Percentiles rank a stretch among this genome's conserved stretches.
phyloP scores from a whole-genome alignment of 805 yeast genomes.

The Lipomyces starkeyi region DNA sequence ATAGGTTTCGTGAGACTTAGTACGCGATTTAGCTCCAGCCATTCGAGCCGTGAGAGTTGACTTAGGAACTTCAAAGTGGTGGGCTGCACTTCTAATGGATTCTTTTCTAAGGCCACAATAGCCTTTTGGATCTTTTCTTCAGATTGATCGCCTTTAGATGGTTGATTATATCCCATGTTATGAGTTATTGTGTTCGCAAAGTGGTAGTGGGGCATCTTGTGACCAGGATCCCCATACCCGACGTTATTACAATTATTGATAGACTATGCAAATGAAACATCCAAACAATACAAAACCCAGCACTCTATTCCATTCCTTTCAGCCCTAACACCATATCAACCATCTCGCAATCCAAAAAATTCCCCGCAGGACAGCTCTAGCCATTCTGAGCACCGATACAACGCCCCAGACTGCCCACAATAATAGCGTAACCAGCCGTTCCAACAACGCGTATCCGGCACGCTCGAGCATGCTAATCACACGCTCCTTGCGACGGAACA shows the following conservation, averaged over 20 bases:
- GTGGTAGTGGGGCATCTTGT: no score
- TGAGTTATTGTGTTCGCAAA: no score
- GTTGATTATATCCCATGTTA: no score
- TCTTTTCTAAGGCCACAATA: no score
- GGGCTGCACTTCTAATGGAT: no score
- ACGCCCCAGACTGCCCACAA: slow-evolving; percentile 38
- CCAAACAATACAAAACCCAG: slow-evolving; percentile 1
- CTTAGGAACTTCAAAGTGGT: no score
- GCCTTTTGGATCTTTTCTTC: no score
- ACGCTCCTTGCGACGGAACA: slow-evolving; percentile 18
- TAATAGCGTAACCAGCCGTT: slow-evolving; percentile 18
- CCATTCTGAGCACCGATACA: slow-evolving; percentile 23
- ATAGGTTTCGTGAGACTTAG: no score
- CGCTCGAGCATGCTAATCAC: slow-evolving; percentile 15
- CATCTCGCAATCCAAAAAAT: slow-evolving; percentile 13
- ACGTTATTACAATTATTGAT: background rate
- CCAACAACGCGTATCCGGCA: slow-evolving; percentile 30
- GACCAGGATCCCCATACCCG: no score
- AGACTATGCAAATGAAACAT: background rate
- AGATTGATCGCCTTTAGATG: no score
- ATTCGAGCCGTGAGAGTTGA: no score
- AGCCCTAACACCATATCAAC: slow-evolving; percentile 22
- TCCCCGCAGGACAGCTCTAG: slow-evolving; percentile 13
- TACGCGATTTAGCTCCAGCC: no score
- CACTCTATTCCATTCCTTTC: background rate